Conservation (phyloP, 179 eudicot genomes). For the Silene coronaria region DNA sequence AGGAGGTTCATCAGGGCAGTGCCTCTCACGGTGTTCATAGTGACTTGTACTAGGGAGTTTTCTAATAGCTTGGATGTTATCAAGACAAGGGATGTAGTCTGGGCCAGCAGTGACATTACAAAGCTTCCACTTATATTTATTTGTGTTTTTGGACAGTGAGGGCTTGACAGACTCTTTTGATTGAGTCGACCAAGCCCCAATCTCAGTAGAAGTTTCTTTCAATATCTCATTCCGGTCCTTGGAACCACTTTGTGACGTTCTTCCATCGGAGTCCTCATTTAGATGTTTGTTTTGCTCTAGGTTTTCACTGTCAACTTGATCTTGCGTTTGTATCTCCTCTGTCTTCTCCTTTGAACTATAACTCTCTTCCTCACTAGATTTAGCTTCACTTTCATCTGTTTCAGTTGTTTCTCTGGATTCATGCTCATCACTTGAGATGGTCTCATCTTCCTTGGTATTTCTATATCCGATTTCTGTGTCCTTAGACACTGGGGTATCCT, state of each 20-base stretch:
- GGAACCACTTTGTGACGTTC: conserved; percentile 19
- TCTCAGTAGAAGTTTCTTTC: conserved; percentile 28
- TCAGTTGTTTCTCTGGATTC: conserved; percentile 20
- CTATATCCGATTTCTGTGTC: conserved; percentile 5
- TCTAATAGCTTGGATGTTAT: conserved; percentile 33
- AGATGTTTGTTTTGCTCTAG: conserved; percentile 13
- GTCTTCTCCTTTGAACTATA: conserved; percentile 13
- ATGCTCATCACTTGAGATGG: conserved; percentile 9
- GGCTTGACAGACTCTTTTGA: conserved; percentile 22
- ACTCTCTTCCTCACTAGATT: conserved; percentile 21
- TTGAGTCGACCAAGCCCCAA: conserved; percentile 30
- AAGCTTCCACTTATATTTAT: conserved; percentile 31
- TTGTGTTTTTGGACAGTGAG: conserved; percentile 18
- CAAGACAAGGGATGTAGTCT: conserved; percentile 49
- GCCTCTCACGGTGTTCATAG: conserved; percentile 46
- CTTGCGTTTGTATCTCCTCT: conserved; percentile 18
- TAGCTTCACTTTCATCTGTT: conserved; percentile 15
- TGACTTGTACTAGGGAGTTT: conserved; percentile 31
- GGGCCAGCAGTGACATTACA: conserved; percentile 46
- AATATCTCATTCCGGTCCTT: conserved; percentile 24
- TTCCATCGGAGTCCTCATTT: conserved; percentile 5
- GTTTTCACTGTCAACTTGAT: conserved; percentile 11
- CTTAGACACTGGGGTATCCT: conserved; percentile 17
- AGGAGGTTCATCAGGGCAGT: conserved; percentile 47
- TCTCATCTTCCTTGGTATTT: conserved; percentile 11